Evolutionary conservation across 2,329 filamentous ascomycete genomes (phyloP).

Genomic region (Botrytis byssoidea): DNA sequence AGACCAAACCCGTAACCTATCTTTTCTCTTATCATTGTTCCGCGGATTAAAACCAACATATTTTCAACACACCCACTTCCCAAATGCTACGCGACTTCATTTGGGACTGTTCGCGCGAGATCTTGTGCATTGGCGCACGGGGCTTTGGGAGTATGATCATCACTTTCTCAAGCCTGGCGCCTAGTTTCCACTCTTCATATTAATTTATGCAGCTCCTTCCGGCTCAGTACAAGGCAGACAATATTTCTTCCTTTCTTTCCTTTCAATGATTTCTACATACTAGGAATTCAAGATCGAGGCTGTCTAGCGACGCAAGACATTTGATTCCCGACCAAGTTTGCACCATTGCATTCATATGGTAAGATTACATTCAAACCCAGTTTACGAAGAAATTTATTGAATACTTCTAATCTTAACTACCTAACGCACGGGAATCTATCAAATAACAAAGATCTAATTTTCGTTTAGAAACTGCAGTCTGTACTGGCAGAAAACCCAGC

Average conservation of each 20-base stretch:
- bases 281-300: not conserved
- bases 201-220: not conserved
- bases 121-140: not conserved
- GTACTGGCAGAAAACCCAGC: not conserved
- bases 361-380: not conserved
- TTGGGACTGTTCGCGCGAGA: constrained; percentile 3
- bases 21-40: not conserved
- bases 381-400: not conserved
- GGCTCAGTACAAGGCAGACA: not conserved
- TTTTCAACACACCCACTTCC: not conserved
- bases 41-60: not conserved
- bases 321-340: not conserved
- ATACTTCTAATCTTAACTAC: not conserved
- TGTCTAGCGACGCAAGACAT: not conserved
- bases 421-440: no score
- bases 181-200: not conserved
- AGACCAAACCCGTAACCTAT: not conserved
- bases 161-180: not conserved
- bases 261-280: not conserved
- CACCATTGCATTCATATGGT: not conserved
- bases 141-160: not conserved
- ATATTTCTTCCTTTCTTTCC: not conserved
- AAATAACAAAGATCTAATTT: not conserved
- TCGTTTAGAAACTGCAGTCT: not conserved
- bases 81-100: not conserved